A percentile compares a stretch with the other conserved stretches of the same genome.
Conservation (phyloP, 1,139 yeast species). For the Meyerozyma smithsonii region DNA sequence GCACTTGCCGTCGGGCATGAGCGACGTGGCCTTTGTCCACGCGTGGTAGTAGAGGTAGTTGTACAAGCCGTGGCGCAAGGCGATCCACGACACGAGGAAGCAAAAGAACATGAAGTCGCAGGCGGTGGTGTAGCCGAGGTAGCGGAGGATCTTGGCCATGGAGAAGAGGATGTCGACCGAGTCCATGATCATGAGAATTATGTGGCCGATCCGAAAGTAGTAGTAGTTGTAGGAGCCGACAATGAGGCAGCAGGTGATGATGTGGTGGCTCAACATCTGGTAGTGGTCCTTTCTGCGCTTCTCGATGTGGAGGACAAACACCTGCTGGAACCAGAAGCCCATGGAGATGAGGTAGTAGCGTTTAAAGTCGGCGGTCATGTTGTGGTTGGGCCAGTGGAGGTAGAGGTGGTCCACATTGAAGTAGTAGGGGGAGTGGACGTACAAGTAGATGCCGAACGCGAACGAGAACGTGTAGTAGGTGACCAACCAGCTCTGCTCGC, state of each 20-base stretch:
- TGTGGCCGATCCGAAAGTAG: slow-evolving; percentile 74
- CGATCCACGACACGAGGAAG: slow-evolving; percentile 67
- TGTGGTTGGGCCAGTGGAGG: slow-evolving; percentile 73
- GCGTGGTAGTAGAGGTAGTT: slow-evolving; percentile 60
- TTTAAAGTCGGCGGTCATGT: slow-evolving; percentile 49
- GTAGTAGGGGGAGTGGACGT: slow-evolving; percentile 56
- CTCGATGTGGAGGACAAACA: slow-evolving; percentile 72
- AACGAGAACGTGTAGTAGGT: slow-evolving; percentile 59
- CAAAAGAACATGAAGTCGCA: slow-evolving; percentile 71
- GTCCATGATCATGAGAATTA: slow-evolving; percentile 78
- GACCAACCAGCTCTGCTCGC: slow-evolving; percentile 83
- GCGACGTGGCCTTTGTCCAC: slow-evolving; percentile 27
- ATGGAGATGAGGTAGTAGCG: slow-evolving; percentile 67
- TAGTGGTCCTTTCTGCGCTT: slow-evolving; percentile 73
- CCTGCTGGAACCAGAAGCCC: slow-evolving; percentile 78
- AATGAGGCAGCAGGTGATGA: slow-evolving; percentile 66
- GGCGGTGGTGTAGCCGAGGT: slow-evolving; percentile 51
- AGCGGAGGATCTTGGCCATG: slow-evolving; percentile 72
- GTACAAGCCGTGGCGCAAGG: slow-evolving; percentile 70
- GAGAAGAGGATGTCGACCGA: slow-evolving; percentile 70
- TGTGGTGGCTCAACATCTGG: slow-evolving; percentile 88
- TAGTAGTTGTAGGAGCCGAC: slow-evolving; percentile 71
- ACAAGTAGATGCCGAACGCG: slow-evolving; percentile 53
- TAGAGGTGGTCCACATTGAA: slow-evolving; percentile 56
- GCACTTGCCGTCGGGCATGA: slow-evolving; percentile 40